These are phyloP conservation scores for Paraconiothyrium brasiliense DNA, from an alignment of 2,329 filamentous ascomycete genomes.

Conservation along the genomic window DNA sequence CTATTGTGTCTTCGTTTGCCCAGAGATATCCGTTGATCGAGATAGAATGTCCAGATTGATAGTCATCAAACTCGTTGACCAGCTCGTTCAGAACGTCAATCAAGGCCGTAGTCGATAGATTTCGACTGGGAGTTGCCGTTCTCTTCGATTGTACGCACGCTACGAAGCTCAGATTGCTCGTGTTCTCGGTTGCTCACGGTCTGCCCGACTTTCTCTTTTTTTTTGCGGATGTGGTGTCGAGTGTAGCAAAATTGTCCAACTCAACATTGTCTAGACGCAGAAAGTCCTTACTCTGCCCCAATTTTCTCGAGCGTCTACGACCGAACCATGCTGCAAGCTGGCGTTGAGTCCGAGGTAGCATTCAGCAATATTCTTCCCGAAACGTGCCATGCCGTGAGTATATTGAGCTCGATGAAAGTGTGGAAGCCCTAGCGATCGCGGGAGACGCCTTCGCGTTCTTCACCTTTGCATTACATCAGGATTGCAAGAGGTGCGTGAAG, in stretches of 20 bases:
- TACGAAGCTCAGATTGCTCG: conserved; percentile 44
- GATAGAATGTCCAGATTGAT: conserved; percentile 41
- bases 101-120: conserved; percentile 46
- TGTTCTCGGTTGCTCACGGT: neutral
- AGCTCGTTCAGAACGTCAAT: conserved; percentile 41
- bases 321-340: neutral
- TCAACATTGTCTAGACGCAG: conserved; percentile 39
- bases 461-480: conserved; percentile 27
- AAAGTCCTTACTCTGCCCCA: conserved; percentile 46
- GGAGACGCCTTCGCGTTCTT: conserved; percentile 43
- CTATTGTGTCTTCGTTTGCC: conserved; percentile 35
- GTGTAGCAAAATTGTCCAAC: conserved; percentile 48
- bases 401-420: conserved; percentile 42
- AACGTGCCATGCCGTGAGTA: conserved; percentile 50
- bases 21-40: conserved; percentile 38
- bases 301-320: conserved; percentile 27
- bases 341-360: conserved; percentile 37
- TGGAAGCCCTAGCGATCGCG: conserved; percentile 38
- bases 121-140: conserved; percentile 38
- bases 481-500: too few species aligned
- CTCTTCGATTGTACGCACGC: conserved; percentile 40
- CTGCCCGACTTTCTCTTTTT: neutral
- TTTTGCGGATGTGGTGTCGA: conserved; percentile 48
- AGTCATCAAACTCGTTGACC: conserved; percentile 26
- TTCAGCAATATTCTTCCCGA: conserved; percentile 24